Evolutionary conservation across 208 protist species (phyloP).

Genomic region (Leptomonas seymouri): DNA sequence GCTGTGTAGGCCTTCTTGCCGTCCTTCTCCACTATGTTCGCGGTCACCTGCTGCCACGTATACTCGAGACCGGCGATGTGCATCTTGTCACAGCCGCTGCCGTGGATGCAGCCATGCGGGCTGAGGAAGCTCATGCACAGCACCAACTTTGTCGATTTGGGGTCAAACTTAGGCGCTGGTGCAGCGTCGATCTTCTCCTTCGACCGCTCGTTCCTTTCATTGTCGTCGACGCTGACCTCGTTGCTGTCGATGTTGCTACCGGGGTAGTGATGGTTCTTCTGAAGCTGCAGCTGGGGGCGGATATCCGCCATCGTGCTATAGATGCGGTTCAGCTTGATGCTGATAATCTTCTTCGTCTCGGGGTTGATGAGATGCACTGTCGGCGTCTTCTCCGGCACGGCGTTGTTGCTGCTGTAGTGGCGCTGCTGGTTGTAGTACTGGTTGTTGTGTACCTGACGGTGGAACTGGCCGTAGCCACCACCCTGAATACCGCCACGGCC

Average conservation of each 20-base stretch:
- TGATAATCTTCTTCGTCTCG: conserved; percentile 42
- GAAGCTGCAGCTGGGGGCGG: conserved; percentile 37
- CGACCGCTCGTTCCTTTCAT: conserved; percentile 18
- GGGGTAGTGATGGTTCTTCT: conserved; percentile 6
- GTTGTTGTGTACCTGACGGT: conserved; percentile 49
- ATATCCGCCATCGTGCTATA: conserved; percentile 61
- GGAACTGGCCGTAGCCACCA: conserved; percentile 22
- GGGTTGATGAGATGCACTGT: conserved; percentile 56
- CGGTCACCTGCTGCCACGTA: conserved; percentile 66
- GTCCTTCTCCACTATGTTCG: conserved; percentile 29
- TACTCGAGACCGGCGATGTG: conserved; percentile 77
- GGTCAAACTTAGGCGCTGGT: conserved; percentile 24
- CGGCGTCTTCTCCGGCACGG: conserved; percentile 70
- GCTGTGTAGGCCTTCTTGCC: conserved; percentile 42
- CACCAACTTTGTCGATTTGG: conserved; percentile 41
- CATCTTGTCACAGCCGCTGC: conserved; percentile 73
- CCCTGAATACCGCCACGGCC: conserved; percentile 28
- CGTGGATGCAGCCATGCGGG: conserved; percentile 52
- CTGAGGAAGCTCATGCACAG: conserved; percentile 61
- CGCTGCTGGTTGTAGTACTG: conserved; percentile 55
- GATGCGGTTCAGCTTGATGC: conserved; percentile 72
- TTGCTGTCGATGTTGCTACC: conserved; percentile 18
- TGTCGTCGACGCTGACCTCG: conserved; percentile 22
- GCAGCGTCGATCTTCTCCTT: conserved; percentile 21
- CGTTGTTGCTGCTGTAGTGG: conserved; percentile 68